phyloP scores from a whole-genome alignment of 2,329 filamentous ascomycete species.

The Venturia aucupariae region DNA sequence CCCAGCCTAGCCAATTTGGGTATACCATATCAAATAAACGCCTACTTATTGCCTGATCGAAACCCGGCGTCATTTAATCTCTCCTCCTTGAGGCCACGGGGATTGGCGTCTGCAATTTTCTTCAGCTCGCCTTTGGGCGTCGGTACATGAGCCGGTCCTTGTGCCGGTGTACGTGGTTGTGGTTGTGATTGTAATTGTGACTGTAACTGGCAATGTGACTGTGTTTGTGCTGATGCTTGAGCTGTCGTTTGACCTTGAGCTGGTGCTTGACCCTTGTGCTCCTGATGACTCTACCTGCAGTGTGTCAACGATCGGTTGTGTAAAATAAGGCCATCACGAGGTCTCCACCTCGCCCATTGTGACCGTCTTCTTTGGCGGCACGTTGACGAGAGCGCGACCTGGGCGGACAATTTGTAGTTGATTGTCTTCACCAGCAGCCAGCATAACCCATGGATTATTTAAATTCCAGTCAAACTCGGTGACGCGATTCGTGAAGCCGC shows the following conservation, averaged over 20 bases:
- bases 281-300: background rate
- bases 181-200: background rate
- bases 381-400: conserved; percentile 16
- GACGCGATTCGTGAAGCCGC: conserved; percentile 92
- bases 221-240: background rate
- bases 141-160: background rate
- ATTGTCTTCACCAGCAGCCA: conserved; percentile 93
- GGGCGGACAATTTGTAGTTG: conserved; percentile 71
- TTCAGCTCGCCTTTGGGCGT: background rate
- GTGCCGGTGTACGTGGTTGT: background rate
- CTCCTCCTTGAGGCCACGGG: background rate
- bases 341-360: conserved; percentile 14
- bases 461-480: conserved; percentile 97
- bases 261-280: background rate
- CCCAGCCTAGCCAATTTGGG: background rate
- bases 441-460: conserved; percentile 94
- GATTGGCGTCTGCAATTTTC: background rate
- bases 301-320: background rate
- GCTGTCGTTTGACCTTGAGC: background rate
- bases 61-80: background rate
- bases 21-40: background rate
- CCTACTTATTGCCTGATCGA: background rate
- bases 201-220: too few species aligned
- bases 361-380: conserved; percentile 11
- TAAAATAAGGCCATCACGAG: background rate